Base-by-base conservation (phyloP, 768 basidiomycete species). In the Pisolithus marmoratus region DNA sequence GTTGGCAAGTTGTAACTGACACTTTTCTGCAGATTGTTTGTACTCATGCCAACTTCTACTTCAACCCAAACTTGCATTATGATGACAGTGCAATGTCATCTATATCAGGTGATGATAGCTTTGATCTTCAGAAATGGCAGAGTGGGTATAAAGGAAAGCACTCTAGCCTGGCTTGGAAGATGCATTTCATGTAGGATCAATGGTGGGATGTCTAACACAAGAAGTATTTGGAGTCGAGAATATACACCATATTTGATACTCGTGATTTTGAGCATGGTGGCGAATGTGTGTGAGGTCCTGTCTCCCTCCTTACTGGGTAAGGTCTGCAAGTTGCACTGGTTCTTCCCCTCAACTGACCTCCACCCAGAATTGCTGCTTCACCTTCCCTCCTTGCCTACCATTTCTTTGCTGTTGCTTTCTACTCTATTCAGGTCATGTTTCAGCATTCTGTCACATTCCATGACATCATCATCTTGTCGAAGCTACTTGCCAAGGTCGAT, bases 391-490 rank as follows among this genome's bases (percentile, higher is more conserved):
- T 99, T 19, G 82, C 86, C 58, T 82, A 80, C 63, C 96, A 98
- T 74, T 99, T 99, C 73, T 99, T 95, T 76, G 73, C 80, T 26
- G 96, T 99, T 58, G 96, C 96, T 0, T 80, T 99, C 58, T 99
- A 96, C 71, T 84, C 94, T 2, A 85, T 97, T 63, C 97, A 85
- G 82, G 75, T 87, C 48, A n/a, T n/a, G n/a, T n/a, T n/a, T n/a
- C n/a, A n/a, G n/a, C n/a, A n/a, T n/a, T n/a, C n/a, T n/a, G n/a
- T n/a, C n/a, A n/a, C n/a, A n/a, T n/a, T 98, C 44, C 78, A 83
- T 62, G 96, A 98, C 58, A 87, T 88, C 5, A 85, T 91, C 15
- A 58, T 89, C 29, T 76, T 98, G 14, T 69, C 82, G 29, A 70
- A 80, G 15, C 71, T 90, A 53, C 72, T 96, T 1, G 70, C 70